Evolutionary conservation across 306 rosid species (phyloP).

Genomic region (Delonix regia): DNA sequence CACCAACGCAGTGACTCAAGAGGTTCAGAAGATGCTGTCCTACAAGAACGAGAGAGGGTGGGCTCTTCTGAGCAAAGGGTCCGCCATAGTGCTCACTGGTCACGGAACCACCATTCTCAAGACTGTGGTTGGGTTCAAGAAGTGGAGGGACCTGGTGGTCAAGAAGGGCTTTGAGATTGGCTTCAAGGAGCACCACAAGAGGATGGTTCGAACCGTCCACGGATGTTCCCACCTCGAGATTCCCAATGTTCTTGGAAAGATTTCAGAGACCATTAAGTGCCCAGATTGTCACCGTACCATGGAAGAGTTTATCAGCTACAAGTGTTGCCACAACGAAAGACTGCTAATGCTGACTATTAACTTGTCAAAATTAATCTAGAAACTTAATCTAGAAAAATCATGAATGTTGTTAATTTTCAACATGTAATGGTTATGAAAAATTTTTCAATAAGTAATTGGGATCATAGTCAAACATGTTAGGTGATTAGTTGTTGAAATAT

Average conservation of each 20-base stretch:
- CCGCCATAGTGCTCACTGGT: conserved; percentile 39
- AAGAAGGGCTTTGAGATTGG: conserved; percentile 43
- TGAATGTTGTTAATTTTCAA: too few relatives aligned
- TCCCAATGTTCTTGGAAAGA: conserved; percentile 40
- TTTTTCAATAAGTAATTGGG: too few relatives aligned
- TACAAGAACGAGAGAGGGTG: conserved; percentile 65
- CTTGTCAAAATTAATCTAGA: too few relatives aligned
- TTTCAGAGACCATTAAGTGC: conserved; percentile 51
- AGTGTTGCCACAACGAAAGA: conserved; percentile 61
- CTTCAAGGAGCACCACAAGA: conserved; percentile 32
- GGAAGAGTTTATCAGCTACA: conserved; percentile 64
- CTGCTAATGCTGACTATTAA: too few relatives aligned
- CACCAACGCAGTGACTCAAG: conserved; percentile 31
- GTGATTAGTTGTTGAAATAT: too few relatives aligned
- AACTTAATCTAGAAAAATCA: too few relatives aligned
- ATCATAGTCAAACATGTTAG: too few relatives aligned
- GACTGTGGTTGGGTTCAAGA: conserved; percentile 50
- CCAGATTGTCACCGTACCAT: conserved; percentile 59
- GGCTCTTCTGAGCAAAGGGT: conserved; percentile 53
- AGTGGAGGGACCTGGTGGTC: conserved; percentile 41
- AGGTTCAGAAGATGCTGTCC: conserved; percentile 56
- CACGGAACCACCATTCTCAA: conserved; percentile 45
- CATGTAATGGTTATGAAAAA: too few relatives aligned
- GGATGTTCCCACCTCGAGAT: conserved; percentile 46
- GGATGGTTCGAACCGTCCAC: conserved; percentile 19